Conservation (phyloP, 1,284 basidiomycete species). For the Sporisorium iseilematis-ciliati region DNA sequence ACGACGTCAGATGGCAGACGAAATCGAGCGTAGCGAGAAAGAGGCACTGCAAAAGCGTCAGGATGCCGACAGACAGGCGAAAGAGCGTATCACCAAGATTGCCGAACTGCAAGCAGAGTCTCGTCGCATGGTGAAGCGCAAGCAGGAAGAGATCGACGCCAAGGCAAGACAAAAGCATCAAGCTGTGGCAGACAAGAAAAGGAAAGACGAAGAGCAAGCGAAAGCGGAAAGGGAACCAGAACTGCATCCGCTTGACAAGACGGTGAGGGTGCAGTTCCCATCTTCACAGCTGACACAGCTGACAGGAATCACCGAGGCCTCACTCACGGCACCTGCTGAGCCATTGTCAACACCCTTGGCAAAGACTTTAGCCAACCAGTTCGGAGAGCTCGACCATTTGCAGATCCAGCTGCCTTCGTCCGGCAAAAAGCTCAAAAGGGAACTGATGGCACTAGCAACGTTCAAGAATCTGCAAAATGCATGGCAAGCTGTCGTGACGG, state of each 20-base stretch:
- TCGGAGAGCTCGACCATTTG: conserved; percentile 52
- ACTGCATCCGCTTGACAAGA: conserved; percentile 53
- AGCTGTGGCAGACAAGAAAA: conserved; percentile 17
- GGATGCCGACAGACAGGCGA: conserved; percentile 69
- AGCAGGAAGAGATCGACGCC: conserved; percentile 43
- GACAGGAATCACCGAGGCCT: conserved; percentile 5
- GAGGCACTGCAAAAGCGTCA: conserved; percentile 75
- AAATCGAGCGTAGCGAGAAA: conserved; percentile 84
- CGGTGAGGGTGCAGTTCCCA: conserved; percentile 59
- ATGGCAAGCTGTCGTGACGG: conserved; percentile 56
- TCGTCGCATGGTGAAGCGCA: conserved; percentile 39
- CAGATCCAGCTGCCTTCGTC: conserved; percentile 38
- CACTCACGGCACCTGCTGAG: conserved; percentile 6
- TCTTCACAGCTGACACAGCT: conserved; percentile 44
- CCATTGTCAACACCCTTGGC: conserved; percentile 49
- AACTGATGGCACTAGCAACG: conserved; percentile 53
- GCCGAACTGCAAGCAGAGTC: conserved; percentile 45
- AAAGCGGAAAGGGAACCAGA: conserved; percentile 33
- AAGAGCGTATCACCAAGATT: conserved; percentile 31
- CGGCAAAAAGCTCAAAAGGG: conserved; percentile 47
- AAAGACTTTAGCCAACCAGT: conserved; percentile 29
- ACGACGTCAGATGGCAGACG: conserved; percentile 82
- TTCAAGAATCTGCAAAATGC: conserved; percentile 55
- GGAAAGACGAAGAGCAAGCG: conserved; percentile 30
- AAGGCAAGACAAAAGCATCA: conserved; percentile 16